Evolutionary conservation across 495 filamentous ascomycete genomes (phyloP).

Genomic region (Trichoderma parareesei): DNA sequence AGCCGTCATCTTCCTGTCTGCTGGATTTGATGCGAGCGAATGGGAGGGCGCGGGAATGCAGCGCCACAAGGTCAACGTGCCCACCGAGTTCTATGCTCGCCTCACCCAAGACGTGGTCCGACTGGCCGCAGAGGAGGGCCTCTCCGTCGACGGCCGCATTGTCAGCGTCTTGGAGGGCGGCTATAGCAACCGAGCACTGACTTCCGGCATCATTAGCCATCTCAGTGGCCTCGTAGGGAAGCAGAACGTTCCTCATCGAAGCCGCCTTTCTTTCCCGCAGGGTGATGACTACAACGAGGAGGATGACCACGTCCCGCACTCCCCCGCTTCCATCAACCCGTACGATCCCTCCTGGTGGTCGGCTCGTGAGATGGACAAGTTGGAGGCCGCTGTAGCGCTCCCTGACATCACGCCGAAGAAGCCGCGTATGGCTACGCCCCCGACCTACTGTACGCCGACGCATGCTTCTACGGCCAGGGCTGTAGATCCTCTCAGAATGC

Average conservation of each 20-base stretch:
- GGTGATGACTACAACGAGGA: neutral
- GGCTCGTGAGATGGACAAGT: conserved; percentile 51
- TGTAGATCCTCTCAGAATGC: conserved; percentile 49
- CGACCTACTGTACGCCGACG: conserved; percentile 67
- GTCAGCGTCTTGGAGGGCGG: conserved; percentile 94
- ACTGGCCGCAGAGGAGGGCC: conserved; percentile 72
- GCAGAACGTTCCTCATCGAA: conserved; percentile 24
- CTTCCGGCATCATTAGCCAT: conserved; percentile 82
- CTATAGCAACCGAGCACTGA: conserved; percentile 85
- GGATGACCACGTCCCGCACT: neutral
- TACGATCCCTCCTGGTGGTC: conserved; percentile 78
- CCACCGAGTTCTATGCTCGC: conserved; percentile 90
- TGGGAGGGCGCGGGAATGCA: conserved; percentile 92
- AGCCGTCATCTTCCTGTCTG: conserved; percentile 86
- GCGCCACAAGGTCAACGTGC: conserved; percentile 86
- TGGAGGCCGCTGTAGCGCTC: conserved; percentile 47
- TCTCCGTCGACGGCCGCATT: conserved; percentile 70
- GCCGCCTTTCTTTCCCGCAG: conserved; percentile 17
- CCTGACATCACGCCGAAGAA: conserved; percentile 41
- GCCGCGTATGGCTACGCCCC: conserved; percentile 46
- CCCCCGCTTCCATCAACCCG: conserved; percentile 17
- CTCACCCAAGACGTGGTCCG: conserved; percentile 77
- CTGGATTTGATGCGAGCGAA: conserved; percentile 94
- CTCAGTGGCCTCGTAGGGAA: conserved; percentile 64
- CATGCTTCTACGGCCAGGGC: conserved; percentile 72